These are phyloP conservation scores for Aspergillus brasiliensis DNA, from an alignment of 2,329 filamentous ascomycete genomes.

Conservation along the genomic window DNA sequence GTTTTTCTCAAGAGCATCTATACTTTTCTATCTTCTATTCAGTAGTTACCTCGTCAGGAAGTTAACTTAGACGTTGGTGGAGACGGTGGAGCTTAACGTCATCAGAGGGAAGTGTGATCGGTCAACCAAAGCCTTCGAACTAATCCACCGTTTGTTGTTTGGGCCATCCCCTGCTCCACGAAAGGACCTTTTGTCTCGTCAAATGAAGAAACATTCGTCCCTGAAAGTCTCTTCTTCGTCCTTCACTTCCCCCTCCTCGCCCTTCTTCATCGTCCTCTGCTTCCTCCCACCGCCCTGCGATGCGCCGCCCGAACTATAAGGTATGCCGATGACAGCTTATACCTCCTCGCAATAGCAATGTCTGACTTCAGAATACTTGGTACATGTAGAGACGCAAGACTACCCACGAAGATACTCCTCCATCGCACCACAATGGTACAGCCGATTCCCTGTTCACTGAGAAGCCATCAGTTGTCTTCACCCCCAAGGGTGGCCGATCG, in stretches of 20 bases:
- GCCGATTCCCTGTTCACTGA: conserved; percentile 55
- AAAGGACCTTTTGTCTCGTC: neutral
- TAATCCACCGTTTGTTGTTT: neutral
- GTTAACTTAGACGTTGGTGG: neutral
- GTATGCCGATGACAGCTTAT: conserved; percentile 2
- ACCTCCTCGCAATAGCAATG: neutral
- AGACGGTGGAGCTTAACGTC: conserved; percentile 14
- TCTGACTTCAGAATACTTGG: neutral
- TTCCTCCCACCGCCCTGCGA: neutral
- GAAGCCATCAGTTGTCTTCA: conserved; percentile 70
- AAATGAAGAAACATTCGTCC: neutral
- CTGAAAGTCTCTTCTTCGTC: neutral
- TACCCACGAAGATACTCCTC: conserved; percentile 15
- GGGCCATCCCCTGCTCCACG: conserved; percentile 1
- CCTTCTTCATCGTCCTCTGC: neutral
- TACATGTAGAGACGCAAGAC: conserved; percentile 25
- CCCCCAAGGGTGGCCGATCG: conserved; percentile 63
- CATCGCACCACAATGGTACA: conserved; percentile 8
- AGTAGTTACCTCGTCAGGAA: too few relatives aligned
- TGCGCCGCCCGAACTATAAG: conserved; percentile 12
- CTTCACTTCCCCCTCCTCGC: neutral
- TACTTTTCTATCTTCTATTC: too few relatives aligned
- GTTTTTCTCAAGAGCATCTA: too few relatives aligned
- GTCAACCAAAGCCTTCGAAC: conserved; percentile 1
- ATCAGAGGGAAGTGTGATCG: conserved; percentile 11